Evolutionary conservation across 2,329 filamentous ascomycete species (phyloP), one percentile per base, ranked within the genome.

Genomic region (Botrytis deweyae): DNA sequence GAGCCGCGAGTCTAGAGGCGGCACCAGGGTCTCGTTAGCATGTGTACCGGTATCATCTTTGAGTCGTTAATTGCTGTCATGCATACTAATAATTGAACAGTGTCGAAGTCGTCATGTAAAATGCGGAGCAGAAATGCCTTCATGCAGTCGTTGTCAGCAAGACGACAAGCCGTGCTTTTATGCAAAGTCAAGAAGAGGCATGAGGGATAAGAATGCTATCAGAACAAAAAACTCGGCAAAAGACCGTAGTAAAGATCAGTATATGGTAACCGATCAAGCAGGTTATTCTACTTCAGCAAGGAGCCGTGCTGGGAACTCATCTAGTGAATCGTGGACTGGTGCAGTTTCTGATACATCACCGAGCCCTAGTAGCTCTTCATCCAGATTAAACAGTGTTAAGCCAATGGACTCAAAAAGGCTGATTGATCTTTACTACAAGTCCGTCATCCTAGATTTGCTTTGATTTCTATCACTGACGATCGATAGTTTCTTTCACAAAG

Each of bases 111-210:
- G 81, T 44, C 84, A 84, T 79, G 80, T 86, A 46, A 85, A 84
- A 80, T 87, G 85, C 76, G 85, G 86, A 75, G 85, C 83, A 55
- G 82, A 80, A 63, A 81, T 81, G 73, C 85, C 85, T 42, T 78
- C 77, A 29, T 86, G 85, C 73, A 80, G 78, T 70, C 83, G 85
- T 38, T 86, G 85, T 76, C 77, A 78, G 55, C 78, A 80, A 33
- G 82, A 83, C 63, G 82, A 82, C 40, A 85, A 84, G 73, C 80
- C 83, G 42, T 87, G 86, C 73, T 82, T 82, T 73, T 87, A 87
- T 78, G 82, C 84, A 33, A 84, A 84, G 75, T 87, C 86, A 20
- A 82, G 85, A 52, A 81, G 86, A 76, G 85, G 86, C 20, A 83
- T 79, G 78, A 75, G 78, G 70, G 78, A 79, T 49, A 75, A 74